Percentiles rank a stretch among this genome's conserved stretches.
phyloP scores from a whole-genome alignment of 2,329 filamentous ascomycete species.

The Verticillium nonalfalfae region DNA sequence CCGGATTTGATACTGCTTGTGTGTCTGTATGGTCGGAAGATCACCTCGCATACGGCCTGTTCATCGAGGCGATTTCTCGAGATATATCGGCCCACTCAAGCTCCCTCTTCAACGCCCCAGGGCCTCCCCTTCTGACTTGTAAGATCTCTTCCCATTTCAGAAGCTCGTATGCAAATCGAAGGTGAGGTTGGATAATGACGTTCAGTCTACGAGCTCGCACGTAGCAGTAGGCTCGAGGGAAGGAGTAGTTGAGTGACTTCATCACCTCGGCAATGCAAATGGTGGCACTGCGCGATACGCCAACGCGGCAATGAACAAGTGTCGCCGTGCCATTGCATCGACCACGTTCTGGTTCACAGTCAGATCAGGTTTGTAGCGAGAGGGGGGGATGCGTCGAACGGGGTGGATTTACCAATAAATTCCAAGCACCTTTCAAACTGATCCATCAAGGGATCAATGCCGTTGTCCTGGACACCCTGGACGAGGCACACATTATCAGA shows the following conservation, averaged over 20 bases:
- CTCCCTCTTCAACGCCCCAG: slow-evolving; percentile 56
- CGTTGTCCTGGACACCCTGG: slow-evolving; percentile 89
- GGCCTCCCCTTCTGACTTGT: slow-evolving; percentile 36
- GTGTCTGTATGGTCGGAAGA: neutral
- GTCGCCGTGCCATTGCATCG: slow-evolving; percentile 74
- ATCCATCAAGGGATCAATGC: slow-evolving; percentile 82
- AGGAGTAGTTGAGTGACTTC: slow-evolving; percentile 71
- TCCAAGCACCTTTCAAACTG: slow-evolving; percentile 82
- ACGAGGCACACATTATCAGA: slow-evolving; percentile 73
- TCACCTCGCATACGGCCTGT: slow-evolving; percentile 79
- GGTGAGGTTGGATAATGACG: slow-evolving; percentile 95
- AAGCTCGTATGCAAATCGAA: slow-evolving; percentile 91
- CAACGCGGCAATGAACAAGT: slow-evolving; percentile 91
- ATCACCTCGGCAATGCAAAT: slow-evolving; percentile 99
- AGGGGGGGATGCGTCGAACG: neutral
- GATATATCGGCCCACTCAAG: slow-evolving; percentile 88
- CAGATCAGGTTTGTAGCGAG: slow-evolving; percentile 4
- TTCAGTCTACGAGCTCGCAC: slow-evolving; percentile 88
- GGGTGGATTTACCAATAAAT: slow-evolving; percentile 72
- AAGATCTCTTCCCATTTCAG: slow-evolving; percentile 90
- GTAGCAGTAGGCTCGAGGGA: slow-evolving; percentile 92
- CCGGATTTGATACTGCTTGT: neutral
- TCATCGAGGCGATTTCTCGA: slow-evolving; percentile 91
- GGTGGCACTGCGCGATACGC: slow-evolving; percentile 89
- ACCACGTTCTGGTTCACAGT: slow-evolving; percentile 58